Percentiles rank a stretch among this genome's conserved stretches.
phyloP scores from a whole-genome alignment of 768 basidiomycete species.

The Suillus sp. region DNA sequence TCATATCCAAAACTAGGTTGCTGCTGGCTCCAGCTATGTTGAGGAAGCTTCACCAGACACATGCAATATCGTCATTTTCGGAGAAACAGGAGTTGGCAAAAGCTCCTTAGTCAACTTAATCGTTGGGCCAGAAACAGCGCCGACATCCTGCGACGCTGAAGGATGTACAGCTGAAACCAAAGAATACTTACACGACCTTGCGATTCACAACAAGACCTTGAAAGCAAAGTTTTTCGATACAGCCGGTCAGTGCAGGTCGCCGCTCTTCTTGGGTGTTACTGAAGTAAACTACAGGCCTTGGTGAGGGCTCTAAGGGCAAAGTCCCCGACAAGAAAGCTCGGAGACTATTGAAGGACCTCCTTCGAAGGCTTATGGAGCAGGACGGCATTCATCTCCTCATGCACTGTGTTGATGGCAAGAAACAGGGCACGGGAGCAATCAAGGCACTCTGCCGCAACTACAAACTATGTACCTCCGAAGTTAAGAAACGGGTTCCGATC shows the following conservation, averaged over 20 bases:
- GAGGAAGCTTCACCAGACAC: slow-evolving; percentile 8
- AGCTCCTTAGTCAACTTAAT: slow-evolving; percentile 48
- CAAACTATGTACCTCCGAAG: slow-evolving; percentile 24
- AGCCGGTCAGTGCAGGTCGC: slow-evolving; percentile 22
- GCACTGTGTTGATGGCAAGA: slow-evolving; percentile 30
- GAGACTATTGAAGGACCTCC: slow-evolving; percentile 30
- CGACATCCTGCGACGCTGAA: slow-evolving; percentile 32
- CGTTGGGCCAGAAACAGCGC: slow-evolving; percentile 31
- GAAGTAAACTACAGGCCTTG: slow-evolving; percentile 27
- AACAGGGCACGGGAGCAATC: slow-evolving; percentile 17
- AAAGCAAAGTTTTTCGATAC: slow-evolving; percentile 36
- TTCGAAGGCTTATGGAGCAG: slow-evolving; percentile 32
- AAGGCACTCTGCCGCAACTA: slow-evolving; percentile 32
- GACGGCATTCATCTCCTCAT: slow-evolving; percentile 28
- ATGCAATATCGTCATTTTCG: slow-evolving; percentile 44
- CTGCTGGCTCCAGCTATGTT: background rate
- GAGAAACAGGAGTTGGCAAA: slow-evolving; percentile 44
- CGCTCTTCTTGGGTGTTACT: background rate
- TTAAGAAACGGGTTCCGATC: slow-evolving; percentile 22
- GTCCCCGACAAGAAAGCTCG: slow-evolving; percentile 30
- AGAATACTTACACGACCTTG: slow-evolving; percentile 28
- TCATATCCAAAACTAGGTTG: background rate
- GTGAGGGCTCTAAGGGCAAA: slow-evolving; percentile 33
- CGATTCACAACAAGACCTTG: slow-evolving; percentile 6
- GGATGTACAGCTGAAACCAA: slow-evolving; percentile 39